Base-by-base conservation (phyloP, 495 filamentous ascomycete genomes). In the Penicillium fimorum region DNA sequence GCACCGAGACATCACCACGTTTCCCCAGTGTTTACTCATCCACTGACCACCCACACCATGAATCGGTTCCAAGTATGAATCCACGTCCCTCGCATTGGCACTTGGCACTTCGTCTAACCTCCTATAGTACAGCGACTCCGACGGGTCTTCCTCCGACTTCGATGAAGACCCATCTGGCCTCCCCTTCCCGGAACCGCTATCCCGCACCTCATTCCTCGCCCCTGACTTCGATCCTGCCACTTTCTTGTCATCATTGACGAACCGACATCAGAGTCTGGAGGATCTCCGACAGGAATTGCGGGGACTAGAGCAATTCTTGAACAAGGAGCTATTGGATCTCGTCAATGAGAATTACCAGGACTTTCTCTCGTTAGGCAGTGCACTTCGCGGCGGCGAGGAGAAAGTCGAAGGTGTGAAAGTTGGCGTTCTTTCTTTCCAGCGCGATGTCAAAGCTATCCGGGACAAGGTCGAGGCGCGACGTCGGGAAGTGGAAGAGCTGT, bases 291-390 rank as follows among this genome's bases (percentile, higher is more conserved):
- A 85, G 27, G 95, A 99, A 61, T 79, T 99, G 4, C 85, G 91
- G 15, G 79, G 87, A 43, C 81, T 94, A 24, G 85, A 84, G 54
- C 82, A 87, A 58, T 77, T 84, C 17, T 82, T 97, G 47, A 86
- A 83, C 57, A 85, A 86, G 53, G 93, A 99, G 69, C 76, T 99
- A 9, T 78, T 97, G 5, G 92, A 96, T 68, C 82, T 97, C 2
- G 92, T 99, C 57, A 97, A 97, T 66, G 79, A 87, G 30, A 92
- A 97, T 70, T 97, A 97, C 68, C 84, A 87, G 40, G 90, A 93
- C 60, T 97, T 97, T 61, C 68, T 99, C 2, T 84, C 84, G 5
- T 72, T 99, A 0, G 94, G 95, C 0, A 84, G 80, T 29, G 87
- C 90, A 64, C 73, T 99, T 38, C 83, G 83, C 47, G 92, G 92